Evolutionary conservation across 257 asterid species (phyloP).

Genomic region (Catharanthus roseus): DNA sequence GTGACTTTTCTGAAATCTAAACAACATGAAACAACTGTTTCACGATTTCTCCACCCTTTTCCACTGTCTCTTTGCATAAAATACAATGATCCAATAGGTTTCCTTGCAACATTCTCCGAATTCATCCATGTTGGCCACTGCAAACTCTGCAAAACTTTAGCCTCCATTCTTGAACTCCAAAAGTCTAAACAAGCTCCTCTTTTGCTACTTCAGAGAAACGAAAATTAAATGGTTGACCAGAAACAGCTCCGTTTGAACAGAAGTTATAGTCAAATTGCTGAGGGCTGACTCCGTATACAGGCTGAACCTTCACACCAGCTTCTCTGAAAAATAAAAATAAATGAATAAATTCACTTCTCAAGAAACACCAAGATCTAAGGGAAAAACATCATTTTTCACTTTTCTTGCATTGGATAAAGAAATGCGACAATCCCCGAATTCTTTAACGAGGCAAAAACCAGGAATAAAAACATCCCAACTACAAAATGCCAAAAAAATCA

Average conservation of each 20-base stretch:
- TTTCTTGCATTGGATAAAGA: not conserved
- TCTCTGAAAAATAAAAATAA: not conserved
- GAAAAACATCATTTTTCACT: not conserved
- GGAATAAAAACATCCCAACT: not conserved
- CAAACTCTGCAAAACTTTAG: constrained; percentile 37
- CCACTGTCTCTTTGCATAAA: constrained; percentile 27
- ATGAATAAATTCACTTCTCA: not conserved
- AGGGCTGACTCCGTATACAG: not conserved
- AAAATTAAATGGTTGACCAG: not conserved
- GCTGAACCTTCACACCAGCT: not conserved
- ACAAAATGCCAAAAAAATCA: not conserved
- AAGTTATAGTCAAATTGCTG: not conserved
- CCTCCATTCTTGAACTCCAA: constrained; percentile 42
- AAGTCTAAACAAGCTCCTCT: not conserved
- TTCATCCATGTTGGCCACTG: constrained; percentile 37
- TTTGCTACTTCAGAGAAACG: not conserved
- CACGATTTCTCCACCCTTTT: constrained; percentile 19
- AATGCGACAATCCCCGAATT: not conserved
- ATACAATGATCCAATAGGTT: constrained; percentile 35
- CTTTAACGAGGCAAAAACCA: not conserved
- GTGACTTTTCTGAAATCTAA: constrained; percentile 26
- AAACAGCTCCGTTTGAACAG: not conserved
- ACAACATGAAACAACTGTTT: constrained; percentile 26
- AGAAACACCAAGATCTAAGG: not conserved
- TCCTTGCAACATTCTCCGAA: constrained; percentile 29